Conservation (phyloP, 2,329 filamentous ascomycete species). For the Rhinocladiella similis region DNA sequence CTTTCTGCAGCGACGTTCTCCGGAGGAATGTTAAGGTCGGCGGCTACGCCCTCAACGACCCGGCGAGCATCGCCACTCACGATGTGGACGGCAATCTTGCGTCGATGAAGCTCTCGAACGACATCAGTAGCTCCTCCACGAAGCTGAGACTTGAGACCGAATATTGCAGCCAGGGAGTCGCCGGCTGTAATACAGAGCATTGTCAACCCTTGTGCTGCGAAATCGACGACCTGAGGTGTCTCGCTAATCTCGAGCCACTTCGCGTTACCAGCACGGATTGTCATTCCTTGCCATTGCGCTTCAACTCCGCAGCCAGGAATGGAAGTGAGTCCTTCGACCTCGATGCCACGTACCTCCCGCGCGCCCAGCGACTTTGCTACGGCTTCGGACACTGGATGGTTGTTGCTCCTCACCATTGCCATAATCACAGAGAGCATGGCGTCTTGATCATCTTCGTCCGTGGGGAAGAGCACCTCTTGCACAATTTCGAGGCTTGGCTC, state of each 20-base stretch:
- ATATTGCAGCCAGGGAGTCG: constrained; percentile 45
- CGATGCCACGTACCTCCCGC: constrained; percentile 20
- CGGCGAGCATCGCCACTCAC: constrained; percentile 57
- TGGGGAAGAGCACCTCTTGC: constrained; percentile 49
- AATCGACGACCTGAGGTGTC: constrained; percentile 32
- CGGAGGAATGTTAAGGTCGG: constrained; percentile 39
- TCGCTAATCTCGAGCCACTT: constrained; percentile 38
- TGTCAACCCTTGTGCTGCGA: constrained; percentile 46
- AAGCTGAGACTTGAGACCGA: constrained; percentile 50
- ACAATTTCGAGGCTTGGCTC: constrained; percentile 19
- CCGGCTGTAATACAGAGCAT: constrained; percentile 60
- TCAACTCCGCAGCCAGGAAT: constrained; percentile 33
- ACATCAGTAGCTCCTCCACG: constrained; percentile 53
- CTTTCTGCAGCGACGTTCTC: constrained; percentile 46
- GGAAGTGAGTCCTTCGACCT: background rate
- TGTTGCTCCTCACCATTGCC: constrained; percentile 33
- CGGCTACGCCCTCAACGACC: constrained; percentile 51
- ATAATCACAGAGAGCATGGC: background rate
- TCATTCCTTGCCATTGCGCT: constrained; percentile 4
- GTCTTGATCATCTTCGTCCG: constrained; percentile 27
- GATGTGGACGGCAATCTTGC: constrained; percentile 53
- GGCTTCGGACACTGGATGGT: constrained; percentile 55
- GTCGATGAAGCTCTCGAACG: constrained; percentile 50
- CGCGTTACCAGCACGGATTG: constrained; percentile 24
- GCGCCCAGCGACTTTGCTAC: constrained; percentile 36